Evolutionary conservation across 2,329 filamentous ascomycete species (phyloP), one percentile per base, ranked within the genome.

Genomic region (Lachnellula cervina): DNA sequence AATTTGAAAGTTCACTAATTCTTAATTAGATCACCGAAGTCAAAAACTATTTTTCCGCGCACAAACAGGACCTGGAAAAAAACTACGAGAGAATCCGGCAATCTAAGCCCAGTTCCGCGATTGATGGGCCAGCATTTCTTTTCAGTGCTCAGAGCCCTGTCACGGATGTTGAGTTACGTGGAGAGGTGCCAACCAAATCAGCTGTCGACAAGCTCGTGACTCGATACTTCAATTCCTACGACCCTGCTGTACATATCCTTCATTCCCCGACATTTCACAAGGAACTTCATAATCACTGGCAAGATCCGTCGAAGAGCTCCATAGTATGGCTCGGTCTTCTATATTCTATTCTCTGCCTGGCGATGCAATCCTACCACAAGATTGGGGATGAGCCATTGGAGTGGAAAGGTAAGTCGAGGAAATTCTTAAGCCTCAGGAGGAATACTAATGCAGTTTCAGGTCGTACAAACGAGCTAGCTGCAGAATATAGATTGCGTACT

Each of bases 51-150:
- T 97, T 96, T 66, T 74, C 76, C 17, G 83, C 80, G 37, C 90
- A 97, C 73, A 95, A 94, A 71, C 92, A 94, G 68, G 91, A 97
- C 62, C 80, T 93, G 57, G 90, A 95, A 68, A 86, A 85, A 56
- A 91, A 92, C 64, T 84, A 90, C 64, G 84, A 89, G 64, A 87
- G 84, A 64, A 84, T 96, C 51, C 81, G 86, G 69, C 82, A 83
- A 45, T 83, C 83, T 40, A 90, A 88, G 65, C 79, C 85, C 16
- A 74, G 75, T 28, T 74, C 76, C 2, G 79, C 81, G 28, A 75
- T 75, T 38, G 83, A 84, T 56, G 88, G 88, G 1, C 89, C 88
- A 1, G 86, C 88, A 0, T 86, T 97, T 62, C 75, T 97, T 9
- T 87, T 96, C 60, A 89, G 89, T 51, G 84, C 86, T 2, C 79